phyloP scores from a whole-genome alignment of 2,329 filamentous ascomycete species.

The Rutstroemia sp. region DNA sequence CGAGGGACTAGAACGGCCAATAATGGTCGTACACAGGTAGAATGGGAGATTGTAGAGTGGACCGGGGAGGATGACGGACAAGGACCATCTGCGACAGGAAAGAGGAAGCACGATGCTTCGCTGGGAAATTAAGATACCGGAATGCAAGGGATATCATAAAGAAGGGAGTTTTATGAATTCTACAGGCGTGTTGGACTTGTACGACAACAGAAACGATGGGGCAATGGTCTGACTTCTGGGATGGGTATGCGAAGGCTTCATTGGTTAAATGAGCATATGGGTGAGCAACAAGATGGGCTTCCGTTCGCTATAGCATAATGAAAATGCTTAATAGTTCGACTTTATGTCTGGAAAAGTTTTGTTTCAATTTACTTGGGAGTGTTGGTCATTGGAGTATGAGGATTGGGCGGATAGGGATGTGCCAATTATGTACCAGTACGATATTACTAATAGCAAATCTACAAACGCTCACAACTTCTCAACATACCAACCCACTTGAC shows the following conservation, averaged over 20 bases:
- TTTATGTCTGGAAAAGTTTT: neutral
- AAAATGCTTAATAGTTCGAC: neutral
- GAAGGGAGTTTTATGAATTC: neutral
- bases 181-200: neutral
- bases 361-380: neutral
- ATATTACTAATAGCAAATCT: neutral
- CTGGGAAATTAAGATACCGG: conserved; percentile 5
- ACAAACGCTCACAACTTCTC: neutral
- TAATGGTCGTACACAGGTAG: conserved; percentile 60
- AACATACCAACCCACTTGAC: neutral
- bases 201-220: neutral
- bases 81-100: conserved; percentile 33
- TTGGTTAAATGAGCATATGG: neutral
- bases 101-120: conserved; percentile 27
- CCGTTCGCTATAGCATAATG: neutral
- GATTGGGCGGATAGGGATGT: neutral
- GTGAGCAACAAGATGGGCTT: neutral
- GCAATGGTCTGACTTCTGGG: neutral
- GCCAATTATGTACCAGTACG: neutral
- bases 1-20: conserved; percentile 46
- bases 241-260: too few relatives aligned
- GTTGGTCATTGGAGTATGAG: neutral
- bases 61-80: conserved; percentile 38
- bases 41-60: conserved; percentile 83
- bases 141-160: conserved; percentile 2